These are phyloP conservation scores for Eustoma russellianum DNA, from an alignment of 257 asterid species.

Conservation along the genomic window DNA sequence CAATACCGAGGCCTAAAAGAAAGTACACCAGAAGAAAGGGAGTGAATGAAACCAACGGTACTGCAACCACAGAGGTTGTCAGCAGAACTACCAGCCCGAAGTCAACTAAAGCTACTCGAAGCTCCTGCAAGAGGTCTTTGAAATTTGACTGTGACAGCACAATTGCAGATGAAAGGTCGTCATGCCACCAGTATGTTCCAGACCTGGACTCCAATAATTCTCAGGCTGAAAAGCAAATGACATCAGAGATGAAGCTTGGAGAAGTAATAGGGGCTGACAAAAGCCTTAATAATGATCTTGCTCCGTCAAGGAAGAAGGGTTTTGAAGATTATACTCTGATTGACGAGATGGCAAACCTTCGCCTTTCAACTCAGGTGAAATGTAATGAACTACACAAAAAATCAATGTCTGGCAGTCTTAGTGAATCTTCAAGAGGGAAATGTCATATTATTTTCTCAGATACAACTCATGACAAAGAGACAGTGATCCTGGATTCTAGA, in stretches of 20 bases:
- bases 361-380: slow-evolving; percentile 18
- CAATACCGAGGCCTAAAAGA: slow-evolving; percentile 28
- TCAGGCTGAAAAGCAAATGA: slow-evolving; percentile 19
- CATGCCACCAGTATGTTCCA: slow-evolving; percentile 20
- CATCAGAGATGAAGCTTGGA: slow-evolving; percentile 14
- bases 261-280: slow-evolving; percentile 21
- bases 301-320: slow-evolving; percentile 18
- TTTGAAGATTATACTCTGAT: slow-evolving; percentile 16
- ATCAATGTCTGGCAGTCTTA: slow-evolving; percentile 18
- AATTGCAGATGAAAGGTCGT: slow-evolving; percentile 23
- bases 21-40: slow-evolving; percentile 28
- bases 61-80: slow-evolving; percentile 26
- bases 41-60: slow-evolving; percentile 21
- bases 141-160: slow-evolving; percentile 37
- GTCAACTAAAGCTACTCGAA: slow-evolving; percentile 23
- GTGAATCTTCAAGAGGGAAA: slow-evolving; percentile 40
- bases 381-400: slow-evolving; percentile 20
- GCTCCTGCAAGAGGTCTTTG: slow-evolving; percentile 58
- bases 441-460: slow-evolving; percentile 63
- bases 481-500: slow-evolving; percentile 2
- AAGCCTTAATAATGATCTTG: slow-evolving; percentile 17
- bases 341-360: slow-evolving; percentile 17
- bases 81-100: slow-evolving; percentile 15
- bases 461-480: slow-evolving; percentile 58
- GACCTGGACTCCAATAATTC: background rate